Percentiles rank a stretch among this genome's conserved stretches.
phyloP scores from a whole-genome alignment of 2,329 filamentous ascomycete genomes.

The Tolypocladium sp. region DNA sequence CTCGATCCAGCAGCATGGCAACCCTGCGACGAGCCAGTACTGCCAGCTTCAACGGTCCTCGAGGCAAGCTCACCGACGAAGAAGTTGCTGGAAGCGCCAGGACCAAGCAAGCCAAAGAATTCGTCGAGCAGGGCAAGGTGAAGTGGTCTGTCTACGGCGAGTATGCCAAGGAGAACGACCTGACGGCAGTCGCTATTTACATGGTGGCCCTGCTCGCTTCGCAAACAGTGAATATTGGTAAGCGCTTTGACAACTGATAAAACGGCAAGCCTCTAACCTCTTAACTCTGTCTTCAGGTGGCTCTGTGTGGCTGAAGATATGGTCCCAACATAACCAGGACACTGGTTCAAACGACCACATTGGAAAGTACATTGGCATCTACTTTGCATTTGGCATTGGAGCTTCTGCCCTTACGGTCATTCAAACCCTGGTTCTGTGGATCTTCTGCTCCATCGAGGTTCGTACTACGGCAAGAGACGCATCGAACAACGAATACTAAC shows the following conservation, averaged over 20 bases:
- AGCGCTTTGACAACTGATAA: constrained; percentile 16
- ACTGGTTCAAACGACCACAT: constrained; percentile 62
- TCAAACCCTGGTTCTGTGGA: constrained; percentile 94
- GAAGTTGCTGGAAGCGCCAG: constrained; percentile 64
- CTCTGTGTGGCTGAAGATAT: constrained; percentile 87
- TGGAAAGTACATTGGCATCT: constrained; percentile 88
- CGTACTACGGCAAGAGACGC: constrained; percentile 8
- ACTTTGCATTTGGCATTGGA: constrained; percentile 89
- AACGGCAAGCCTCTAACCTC: background rate
- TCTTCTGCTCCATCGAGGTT: constrained; percentile 98
- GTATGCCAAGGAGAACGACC: constrained; percentile 91
- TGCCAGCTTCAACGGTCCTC: constrained; percentile 78
- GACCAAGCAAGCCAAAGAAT: constrained; percentile 81
- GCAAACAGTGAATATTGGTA: constrained; percentile 74
- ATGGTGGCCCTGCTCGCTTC: constrained; percentile 65
- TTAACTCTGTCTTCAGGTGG: constrained; percentile 41
- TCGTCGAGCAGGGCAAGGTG: constrained; percentile 89
- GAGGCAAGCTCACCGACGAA: constrained; percentile 78
- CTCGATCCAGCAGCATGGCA: constrained; percentile 59
- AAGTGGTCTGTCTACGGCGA: constrained; percentile 90
- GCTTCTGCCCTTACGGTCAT: constrained; percentile 76
- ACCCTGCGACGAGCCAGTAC: constrained; percentile 86
- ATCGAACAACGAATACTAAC: constrained; percentile 2
- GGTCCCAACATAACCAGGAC: constrained; percentile 72
- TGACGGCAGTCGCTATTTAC: constrained; percentile 76